phyloP scores from a whole-genome alignment of 805 yeast species.

The Metschnikowia orientalis region DNA sequence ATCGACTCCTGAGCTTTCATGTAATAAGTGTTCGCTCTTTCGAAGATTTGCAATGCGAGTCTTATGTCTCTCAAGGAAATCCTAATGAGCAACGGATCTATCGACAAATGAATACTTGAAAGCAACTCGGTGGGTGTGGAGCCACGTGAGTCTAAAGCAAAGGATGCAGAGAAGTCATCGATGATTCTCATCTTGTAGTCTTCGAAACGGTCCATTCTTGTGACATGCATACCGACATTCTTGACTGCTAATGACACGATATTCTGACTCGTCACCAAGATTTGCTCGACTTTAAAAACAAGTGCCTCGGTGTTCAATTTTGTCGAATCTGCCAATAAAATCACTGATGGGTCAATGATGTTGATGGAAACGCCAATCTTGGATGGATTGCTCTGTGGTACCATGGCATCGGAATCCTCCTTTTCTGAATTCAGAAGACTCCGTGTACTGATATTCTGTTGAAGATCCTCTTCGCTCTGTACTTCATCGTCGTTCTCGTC shows the following conservation, averaged over 20 bases:
- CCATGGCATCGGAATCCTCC: neutral
- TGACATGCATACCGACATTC: conserved; percentile 82
- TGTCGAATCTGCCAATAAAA: conserved; percentile 76
- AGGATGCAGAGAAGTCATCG: conserved; percentile 82
- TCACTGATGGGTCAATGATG: conserved; percentile 70
- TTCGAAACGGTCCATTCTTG: conserved; percentile 67
- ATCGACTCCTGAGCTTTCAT: conserved; percentile 17
- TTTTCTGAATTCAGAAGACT: neutral
- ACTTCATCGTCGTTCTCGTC: conserved; percentile 14
- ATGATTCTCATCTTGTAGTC: conserved; percentile 63
- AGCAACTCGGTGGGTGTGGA: conserved; percentile 55
- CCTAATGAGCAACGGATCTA: conserved; percentile 78
- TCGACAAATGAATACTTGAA: conserved; percentile 61
- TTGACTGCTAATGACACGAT: conserved; percentile 63
- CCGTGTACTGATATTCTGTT: conserved; percentile 1
- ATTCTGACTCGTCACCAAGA: conserved; percentile 64
- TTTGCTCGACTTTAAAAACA: conserved; percentile 82
- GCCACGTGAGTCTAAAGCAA: conserved; percentile 67
- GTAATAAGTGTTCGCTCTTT: conserved; percentile 61
- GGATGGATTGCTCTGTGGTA: too few relatives aligned
- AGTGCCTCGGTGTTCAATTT: conserved; percentile 73
- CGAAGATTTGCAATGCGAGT: conserved; percentile 69
- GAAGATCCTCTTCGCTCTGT: neutral
- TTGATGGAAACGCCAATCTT: conserved; percentile 56
- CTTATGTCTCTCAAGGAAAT: conserved; percentile 83